phyloP scores from a whole-genome alignment of 2,329 filamentous ascomycete genomes.

The Aspergillus japonicus region DNA sequence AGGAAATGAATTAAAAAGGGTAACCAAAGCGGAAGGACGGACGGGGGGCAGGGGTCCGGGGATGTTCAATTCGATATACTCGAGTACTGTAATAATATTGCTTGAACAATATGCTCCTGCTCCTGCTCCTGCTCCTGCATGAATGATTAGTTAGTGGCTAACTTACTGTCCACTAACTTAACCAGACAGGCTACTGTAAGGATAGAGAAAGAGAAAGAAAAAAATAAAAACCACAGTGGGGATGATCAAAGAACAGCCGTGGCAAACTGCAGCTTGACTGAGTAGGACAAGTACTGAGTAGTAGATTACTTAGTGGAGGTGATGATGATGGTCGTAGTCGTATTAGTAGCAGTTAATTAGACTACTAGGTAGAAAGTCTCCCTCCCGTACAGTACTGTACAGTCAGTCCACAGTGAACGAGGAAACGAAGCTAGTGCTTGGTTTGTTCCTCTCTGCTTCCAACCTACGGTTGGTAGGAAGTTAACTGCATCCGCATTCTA shows the following conservation, averaged over 20 bases:
- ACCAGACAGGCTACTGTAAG: neutral
- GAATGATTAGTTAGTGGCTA: neutral
- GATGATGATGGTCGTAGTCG: slow-evolving; percentile 1
- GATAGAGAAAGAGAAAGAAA: slow-evolving; percentile 6
- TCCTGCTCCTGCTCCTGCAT: neutral
- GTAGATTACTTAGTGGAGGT: neutral
- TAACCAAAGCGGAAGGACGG: slow-evolving; percentile 15
- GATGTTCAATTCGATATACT: slow-evolving; percentile 15
- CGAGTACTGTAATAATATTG: neutral
- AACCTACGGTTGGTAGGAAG: too few species aligned
- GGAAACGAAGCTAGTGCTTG: slow-evolving; percentile 11
- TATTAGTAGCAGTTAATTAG: neutral
- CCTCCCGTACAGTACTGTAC: too few species aligned
- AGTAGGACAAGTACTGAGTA: neutral
- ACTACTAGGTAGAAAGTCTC: too few species aligned
- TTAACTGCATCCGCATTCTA: neutral
- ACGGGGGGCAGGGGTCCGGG: slow-evolving; percentile 23
- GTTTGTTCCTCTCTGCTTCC: neutral
- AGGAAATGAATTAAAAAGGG: slow-evolving; percentile 16
- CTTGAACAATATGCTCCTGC: neutral
- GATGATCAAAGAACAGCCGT: slow-evolving; percentile 18
- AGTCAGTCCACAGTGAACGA: neutral
- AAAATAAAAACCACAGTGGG: slow-evolving; percentile 20
- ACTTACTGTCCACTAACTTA: neutral
- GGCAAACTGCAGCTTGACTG: slow-evolving; percentile 21